Base-by-base conservation (phyloP, 1,284 basidiomycete species). In the Boletus semigastroideus region DNA sequence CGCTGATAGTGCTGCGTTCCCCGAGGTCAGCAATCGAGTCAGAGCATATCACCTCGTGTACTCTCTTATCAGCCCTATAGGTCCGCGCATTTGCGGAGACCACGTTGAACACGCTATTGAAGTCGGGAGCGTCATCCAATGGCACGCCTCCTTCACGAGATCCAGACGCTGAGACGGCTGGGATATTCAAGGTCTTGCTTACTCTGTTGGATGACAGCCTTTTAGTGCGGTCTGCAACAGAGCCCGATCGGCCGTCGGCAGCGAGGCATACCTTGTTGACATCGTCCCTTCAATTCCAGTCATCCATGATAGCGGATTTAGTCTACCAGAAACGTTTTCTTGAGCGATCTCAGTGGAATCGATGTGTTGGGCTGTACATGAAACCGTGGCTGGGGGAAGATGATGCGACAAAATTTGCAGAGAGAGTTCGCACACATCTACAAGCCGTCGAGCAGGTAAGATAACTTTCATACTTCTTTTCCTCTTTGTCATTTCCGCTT, bases 1-100 rank as follows among this genome's bases (percentile, higher is more conserved):
- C 60, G 91, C 92, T 17, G 86, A 85, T 55, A 84, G 90, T 19
- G 96, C 96, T 48, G 92, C 94, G 39, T 99, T 99, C 81, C 96
- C 96, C 54, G 96, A 99, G 76, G 90, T 90, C 42, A 59, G 64
- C 51, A 38, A 58, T 60, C 25, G 43, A 38, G 37, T 60, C 28
- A 19, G 48, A 49, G 30, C 42, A 60, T 58, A 48, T 48, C 49
- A 41, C 43, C 36, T 52, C 52, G 52, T 47, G 30, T 51, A 34
- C 27, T n/a, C 36, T 54, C 57, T 63, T 39, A 62, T 46, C 20
- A 53, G 49, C n/a, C 36, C 20, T 44, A 11, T 25, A 87, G 83
- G 92, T 96, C 58, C 90, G 94, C 56, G 93, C 92, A 9, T 98
- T 97, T 67, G 94, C 84, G 49, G 86, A 91, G 62, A 78, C 87